Percentiles rank a stretch among this genome's conserved stretches.
Evolutionary conservation across 768 basidiomycete genomes (phyloP).

Genomic region (Lyophyllum semitale): DNA sequence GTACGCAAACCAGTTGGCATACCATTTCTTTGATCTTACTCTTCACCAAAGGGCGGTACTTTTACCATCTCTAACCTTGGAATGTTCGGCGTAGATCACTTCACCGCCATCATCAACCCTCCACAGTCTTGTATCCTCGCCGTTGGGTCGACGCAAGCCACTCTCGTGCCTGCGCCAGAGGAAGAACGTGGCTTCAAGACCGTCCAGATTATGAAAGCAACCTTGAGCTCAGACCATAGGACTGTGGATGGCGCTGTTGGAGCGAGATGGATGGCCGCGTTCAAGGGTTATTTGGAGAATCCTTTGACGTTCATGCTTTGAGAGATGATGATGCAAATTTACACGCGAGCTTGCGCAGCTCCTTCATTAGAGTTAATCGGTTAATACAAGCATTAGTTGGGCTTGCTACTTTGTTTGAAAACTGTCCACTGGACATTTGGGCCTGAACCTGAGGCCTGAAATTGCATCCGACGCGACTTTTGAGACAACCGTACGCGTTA

Average conservation of each 20-base stretch:
- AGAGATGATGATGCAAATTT: conserved; percentile 22
- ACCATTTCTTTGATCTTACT: neutral
- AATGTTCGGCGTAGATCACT: conserved; percentile 94
- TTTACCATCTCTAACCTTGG: conserved; percentile 99
- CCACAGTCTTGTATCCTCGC: conserved; percentile 99
- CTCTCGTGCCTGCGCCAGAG: conserved; percentile 82
- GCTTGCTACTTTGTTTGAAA: neutral
- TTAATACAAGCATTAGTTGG: conserved; percentile 9
- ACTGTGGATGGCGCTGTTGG: conserved; percentile 96
- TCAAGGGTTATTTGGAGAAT: conserved; percentile 97
- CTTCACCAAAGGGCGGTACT: conserved; percentile 74
- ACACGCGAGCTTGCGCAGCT: neutral
- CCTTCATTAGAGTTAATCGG: conserved; percentile 14
- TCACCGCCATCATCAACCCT: conserved; percentile 99
- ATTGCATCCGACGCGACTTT: neutral
- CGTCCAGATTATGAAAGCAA: conserved; percentile 91
- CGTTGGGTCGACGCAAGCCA: conserved; percentile 85
- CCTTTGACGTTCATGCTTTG: conserved; percentile 96
- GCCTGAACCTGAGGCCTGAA: neutral
- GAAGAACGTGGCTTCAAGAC: conserved; percentile 96
- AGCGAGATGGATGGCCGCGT: conserved; percentile 88
- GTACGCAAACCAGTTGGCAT: conserved; percentile 32
- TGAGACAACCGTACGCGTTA: too few species aligned
- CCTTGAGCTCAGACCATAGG: conserved; percentile 92
- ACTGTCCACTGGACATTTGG: too few species aligned